Conservation (phyloP, 306 rosid species). For the Malus sieversii region DNA sequence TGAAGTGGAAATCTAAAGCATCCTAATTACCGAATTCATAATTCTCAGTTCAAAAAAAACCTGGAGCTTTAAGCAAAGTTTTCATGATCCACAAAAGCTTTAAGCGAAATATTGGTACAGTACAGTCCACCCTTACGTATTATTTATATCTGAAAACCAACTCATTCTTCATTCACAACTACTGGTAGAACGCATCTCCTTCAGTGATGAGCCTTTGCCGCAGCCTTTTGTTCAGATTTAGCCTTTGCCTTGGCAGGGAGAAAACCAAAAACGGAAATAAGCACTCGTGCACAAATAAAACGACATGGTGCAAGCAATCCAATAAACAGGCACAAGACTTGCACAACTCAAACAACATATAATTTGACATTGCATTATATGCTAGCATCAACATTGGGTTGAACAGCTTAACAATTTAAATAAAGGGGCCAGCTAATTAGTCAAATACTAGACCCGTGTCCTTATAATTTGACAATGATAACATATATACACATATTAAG, state of each 20-base stretch:
- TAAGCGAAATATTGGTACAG: slow-evolving; percentile 27
- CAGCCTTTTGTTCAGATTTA: slow-evolving; percentile 33
- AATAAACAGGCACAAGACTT: background rate
- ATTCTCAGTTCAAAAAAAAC: slow-evolving; percentile 1
- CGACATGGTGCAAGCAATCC: background rate
- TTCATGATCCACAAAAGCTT: slow-evolving; percentile 18
- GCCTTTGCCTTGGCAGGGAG: slow-evolving; percentile 63
- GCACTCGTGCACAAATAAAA: background rate
- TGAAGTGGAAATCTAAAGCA: slow-evolving; percentile 9
- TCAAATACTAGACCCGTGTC: background rate
- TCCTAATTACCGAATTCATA: background rate
- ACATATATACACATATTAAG: no score
- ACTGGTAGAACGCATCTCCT: slow-evolving; percentile 16
- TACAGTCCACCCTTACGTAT: slow-evolving; percentile 28
- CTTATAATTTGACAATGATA: background rate
- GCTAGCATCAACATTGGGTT: background rate
- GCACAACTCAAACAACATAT: background rate
- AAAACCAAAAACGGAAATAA: slow-evolving; percentile 4
- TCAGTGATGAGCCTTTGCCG: slow-evolving; percentile 68
- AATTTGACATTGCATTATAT: background rate
- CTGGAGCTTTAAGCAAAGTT: background rate
- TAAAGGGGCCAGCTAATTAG: no score
- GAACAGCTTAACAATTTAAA: background rate
- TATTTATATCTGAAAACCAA: slow-evolving; percentile 45
- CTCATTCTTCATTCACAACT: slow-evolving; percentile 13